A percentile compares a stretch with the other conserved stretches of the same genome.
These are phyloP conservation scores for Auriscalpium orientale DNA, from an alignment of 768 basidiomycete genomes.

Conservation along the genomic window DNA sequence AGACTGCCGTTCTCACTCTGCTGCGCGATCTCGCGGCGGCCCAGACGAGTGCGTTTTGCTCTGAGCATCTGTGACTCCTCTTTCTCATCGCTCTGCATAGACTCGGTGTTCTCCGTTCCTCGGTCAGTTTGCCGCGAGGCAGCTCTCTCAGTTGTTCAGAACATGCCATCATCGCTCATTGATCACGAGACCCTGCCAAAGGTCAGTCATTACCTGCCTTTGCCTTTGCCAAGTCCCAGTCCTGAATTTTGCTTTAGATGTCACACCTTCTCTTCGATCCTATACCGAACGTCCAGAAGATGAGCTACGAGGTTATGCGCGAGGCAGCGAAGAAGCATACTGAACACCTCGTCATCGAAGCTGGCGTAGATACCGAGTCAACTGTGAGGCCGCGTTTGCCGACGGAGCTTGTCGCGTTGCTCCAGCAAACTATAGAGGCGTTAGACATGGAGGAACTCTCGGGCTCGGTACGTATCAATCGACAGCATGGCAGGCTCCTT, in stretches of 20 bases:
- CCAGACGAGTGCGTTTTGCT: constrained; percentile 38
- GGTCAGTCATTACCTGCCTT: constrained; percentile 28
- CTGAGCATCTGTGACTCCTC: not conserved
- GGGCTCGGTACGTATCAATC: constrained; percentile 1
- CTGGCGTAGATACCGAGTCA: constrained; percentile 67
- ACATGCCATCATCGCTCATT: constrained; percentile 55
- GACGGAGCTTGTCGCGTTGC: constrained; percentile 51
- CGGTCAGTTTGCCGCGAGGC: constrained; percentile 60
- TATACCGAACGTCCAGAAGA: constrained; percentile 60
- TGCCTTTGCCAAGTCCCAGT: not conserved
- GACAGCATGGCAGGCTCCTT: not conserved
- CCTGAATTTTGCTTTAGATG: constrained; percentile 42
- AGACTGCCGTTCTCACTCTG: constrained; percentile 42
- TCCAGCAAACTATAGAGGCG: constrained; percentile 40
- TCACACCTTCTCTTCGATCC: constrained; percentile 68
- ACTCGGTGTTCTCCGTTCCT: constrained; percentile 38
- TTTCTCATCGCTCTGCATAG: not conserved
- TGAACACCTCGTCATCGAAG: constrained; percentile 80
- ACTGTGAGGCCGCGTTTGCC: constrained; percentile 52
- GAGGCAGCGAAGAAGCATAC: constrained; percentile 68
- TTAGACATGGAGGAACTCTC: constrained; percentile 34
- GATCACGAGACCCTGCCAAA: constrained; percentile 57
- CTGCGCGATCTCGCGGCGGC: constrained; percentile 55
- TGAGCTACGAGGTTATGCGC: constrained; percentile 67
- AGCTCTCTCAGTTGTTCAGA: constrained; percentile 59